Conservation (phyloP, 441 rosid species). For the Daphne laureola region DNA sequence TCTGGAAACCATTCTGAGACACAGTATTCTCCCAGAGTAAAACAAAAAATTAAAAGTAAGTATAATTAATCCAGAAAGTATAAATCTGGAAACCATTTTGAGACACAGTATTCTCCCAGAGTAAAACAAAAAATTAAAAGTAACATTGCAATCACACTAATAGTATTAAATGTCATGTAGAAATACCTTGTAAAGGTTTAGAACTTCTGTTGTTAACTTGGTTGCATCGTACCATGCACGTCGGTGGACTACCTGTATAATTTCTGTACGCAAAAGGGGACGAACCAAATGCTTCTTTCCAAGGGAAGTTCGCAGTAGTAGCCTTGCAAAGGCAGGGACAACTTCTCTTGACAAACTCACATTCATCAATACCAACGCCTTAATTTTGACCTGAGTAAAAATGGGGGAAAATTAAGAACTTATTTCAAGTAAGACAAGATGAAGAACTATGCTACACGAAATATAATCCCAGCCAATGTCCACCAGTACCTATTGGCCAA, state of each 20-base stretch:
- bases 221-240: slow-evolving; percentile 92
- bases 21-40: too few relatives aligned
- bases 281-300: slow-evolving; percentile 95
- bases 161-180: background rate
- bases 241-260: slow-evolving; percentile 86
- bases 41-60: too few relatives aligned
- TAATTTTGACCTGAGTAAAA: slow-evolving; percentile 39
- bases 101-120: too few relatives aligned
- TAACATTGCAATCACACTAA: too few relatives aligned
- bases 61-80: too few relatives aligned
- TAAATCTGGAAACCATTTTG: too few relatives aligned
- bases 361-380: slow-evolving; percentile 68
- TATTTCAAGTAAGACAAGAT: background rate
- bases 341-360: slow-evolving; percentile 91
- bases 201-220: slow-evolving; percentile 73
- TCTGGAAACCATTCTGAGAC: too few relatives aligned
- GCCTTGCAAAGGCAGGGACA: slow-evolving; percentile 88
- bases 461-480: too few relatives aligned
- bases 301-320: slow-evolving; percentile 78
- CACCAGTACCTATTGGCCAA: too few relatives aligned
- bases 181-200: slow-evolving; percentile 81
- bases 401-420: background rate
- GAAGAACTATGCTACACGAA: too few relatives aligned
- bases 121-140: too few relatives aligned
- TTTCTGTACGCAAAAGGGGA: slow-evolving; percentile 79